phyloP scores from a whole-genome alignment of 441 rosid genomes.

The Euphorbia corollata region DNA sequence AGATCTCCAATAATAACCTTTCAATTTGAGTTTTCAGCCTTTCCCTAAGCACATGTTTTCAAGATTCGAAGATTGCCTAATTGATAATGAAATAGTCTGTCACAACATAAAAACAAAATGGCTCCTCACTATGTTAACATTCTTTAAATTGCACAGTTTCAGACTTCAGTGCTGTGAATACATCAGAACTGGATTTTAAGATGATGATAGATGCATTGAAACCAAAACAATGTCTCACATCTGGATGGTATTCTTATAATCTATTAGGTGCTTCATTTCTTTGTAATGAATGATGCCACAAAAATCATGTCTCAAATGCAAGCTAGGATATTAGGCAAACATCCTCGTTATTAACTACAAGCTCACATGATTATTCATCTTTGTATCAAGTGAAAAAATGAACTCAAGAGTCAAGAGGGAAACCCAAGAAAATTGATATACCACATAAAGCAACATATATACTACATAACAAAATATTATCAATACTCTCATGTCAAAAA shows the following conservation, averaged over 20 bases:
- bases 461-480: neutral
- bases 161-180: neutral
- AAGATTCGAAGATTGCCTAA: slow-evolving; percentile 7
- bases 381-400: neutral
- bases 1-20: neutral
- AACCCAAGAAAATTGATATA: neutral
- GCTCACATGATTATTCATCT: neutral
- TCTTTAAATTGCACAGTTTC: neutral
- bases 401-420: neutral
- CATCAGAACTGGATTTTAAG: neutral
- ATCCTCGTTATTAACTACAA: neutral
- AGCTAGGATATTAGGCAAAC: too few species aligned
- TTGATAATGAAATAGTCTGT: slow-evolving; percentile 1
- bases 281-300: neutral
- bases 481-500: slow-evolving; percentile 17
- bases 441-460: neutral
- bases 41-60: neutral
- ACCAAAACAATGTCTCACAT: neutral
- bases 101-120: neutral
- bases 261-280: neutral
- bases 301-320: neutral
- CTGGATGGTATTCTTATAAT: neutral
- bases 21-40: neutral
- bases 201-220: neutral
- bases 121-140: neutral